These are phyloP conservation scores for Aspergillaceae sp. DNA, from an alignment of 2,329 filamentous ascomycete genomes.

Conservation along the genomic window DNA sequence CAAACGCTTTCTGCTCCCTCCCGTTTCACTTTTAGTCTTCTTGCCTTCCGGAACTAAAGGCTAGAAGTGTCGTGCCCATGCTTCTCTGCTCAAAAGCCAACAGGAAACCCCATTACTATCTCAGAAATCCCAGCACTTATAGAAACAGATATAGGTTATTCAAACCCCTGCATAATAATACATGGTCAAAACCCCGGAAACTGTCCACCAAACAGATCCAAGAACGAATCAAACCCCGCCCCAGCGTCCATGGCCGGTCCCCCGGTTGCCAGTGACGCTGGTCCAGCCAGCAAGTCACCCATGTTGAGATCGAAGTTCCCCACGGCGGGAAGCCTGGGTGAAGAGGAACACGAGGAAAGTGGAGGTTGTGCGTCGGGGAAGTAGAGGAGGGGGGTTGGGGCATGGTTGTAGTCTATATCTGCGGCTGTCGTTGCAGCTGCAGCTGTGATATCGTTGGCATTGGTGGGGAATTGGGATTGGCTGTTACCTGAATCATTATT, in stretches of 20 bases:
- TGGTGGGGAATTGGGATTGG: not conserved
- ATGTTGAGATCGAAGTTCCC: conserved; percentile 24
- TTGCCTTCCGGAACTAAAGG: too few relatives aligned
- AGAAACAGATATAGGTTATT: too few relatives aligned
- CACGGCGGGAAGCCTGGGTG: not conserved
- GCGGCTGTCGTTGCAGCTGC: not conserved
- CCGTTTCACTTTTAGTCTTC: too few relatives aligned
- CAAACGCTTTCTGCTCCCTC: too few relatives aligned
- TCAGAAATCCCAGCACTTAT: too few relatives aligned
- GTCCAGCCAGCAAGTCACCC: conserved; percentile 19
- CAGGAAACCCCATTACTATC: too few relatives aligned
- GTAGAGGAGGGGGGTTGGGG: not conserved
- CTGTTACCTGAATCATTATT: too few relatives aligned
- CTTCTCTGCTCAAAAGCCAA: too few relatives aligned
- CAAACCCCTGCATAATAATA: not conserved
- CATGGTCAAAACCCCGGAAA: conserved; percentile 20
- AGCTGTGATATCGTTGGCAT: not conserved
- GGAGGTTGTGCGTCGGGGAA: not conserved
- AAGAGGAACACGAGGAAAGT: too few relatives aligned
- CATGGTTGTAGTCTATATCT: too few relatives aligned
- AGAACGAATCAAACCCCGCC: conserved; percentile 23
- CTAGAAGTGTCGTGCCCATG: too few relatives aligned
- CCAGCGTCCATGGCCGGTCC: conserved; percentile 9
- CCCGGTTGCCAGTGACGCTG: too few relatives aligned
- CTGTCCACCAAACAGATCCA: conserved; percentile 25